A percentile compares a stretch with the other conserved stretches of the same genome.
phyloP scores from a whole-genome alignment of 1,284 basidiomycete genomes.

The Taiwanofungus camphoratus region DNA sequence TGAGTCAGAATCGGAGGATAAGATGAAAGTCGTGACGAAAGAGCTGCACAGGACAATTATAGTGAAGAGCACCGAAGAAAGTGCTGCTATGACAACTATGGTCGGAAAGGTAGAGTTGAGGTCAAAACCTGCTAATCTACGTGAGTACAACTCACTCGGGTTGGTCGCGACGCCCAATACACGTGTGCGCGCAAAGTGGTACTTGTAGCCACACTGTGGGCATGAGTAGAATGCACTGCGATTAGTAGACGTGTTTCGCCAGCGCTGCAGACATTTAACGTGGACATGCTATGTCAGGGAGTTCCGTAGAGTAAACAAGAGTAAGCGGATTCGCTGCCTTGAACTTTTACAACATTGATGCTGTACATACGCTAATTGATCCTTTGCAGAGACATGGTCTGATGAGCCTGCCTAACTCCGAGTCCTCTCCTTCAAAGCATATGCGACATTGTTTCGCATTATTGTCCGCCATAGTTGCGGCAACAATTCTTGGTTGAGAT shows the following conservation, averaged over 20 bases:
- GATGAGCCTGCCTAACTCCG: constrained; percentile 61
- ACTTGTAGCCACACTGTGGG: constrained; percentile 71
- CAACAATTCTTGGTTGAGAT: too few species aligned
- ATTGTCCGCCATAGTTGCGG: constrained; percentile 6
- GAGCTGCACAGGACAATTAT: constrained; percentile 64
- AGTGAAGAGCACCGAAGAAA: constrained; percentile 63
- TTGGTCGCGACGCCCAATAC: constrained; percentile 69
- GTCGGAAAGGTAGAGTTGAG: constrained; percentile 3
- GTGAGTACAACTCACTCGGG: constrained; percentile 40
- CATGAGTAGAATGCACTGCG: constrained; percentile 65
- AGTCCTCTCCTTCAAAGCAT: constrained; percentile 63
- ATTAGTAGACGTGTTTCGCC: constrained; percentile 57
- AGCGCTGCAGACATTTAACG: constrained; percentile 67
- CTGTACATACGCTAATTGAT: constrained; percentile 62
- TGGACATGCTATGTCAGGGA: constrained; percentile 63
- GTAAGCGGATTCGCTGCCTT: not conserved
- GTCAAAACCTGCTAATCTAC: not conserved
- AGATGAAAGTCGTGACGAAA: constrained; percentile 62
- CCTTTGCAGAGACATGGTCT: constrained; percentile 75
- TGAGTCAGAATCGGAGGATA: constrained; percentile 43
- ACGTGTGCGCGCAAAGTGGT: constrained; percentile 64
- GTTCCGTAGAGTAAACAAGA: constrained; percentile 12
- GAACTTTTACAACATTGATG: not conserved
- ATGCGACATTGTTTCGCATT: constrained; percentile 62
- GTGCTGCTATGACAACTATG: constrained; percentile 63